phyloP scores from a whole-genome alignment of 75 land plant genomes.

The Cryptomeria japonica region DNA sequence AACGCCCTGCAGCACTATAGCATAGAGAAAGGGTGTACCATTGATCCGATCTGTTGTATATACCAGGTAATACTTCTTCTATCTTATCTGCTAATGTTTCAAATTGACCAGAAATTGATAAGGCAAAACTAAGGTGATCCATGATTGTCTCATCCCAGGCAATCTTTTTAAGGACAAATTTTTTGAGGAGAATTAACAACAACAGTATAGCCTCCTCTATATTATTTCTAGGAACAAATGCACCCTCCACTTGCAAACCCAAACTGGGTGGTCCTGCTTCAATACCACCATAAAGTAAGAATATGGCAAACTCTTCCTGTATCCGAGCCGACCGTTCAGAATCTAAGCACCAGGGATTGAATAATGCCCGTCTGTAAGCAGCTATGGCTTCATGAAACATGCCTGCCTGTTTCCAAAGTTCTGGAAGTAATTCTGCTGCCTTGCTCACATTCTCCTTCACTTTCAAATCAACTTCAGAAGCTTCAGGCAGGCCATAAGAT shows the following conservation, averaged over 20 bases:
- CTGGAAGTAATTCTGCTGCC: slow-evolving; percentile 66
- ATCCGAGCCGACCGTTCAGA: slow-evolving; percentile 36
- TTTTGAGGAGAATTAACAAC: slow-evolving; percentile 65
- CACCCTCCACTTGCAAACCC: slow-evolving; percentile 38
- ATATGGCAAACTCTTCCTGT: slow-evolving; percentile 71
- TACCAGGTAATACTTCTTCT: slow-evolving; percentile 73
- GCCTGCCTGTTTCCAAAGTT: slow-evolving; percentile 66
- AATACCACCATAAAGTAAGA: slow-evolving; percentile 72
- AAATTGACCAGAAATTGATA: slow-evolving; percentile 59
- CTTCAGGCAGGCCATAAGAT: slow-evolving; percentile 66
- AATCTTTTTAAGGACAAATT: slow-evolving; percentile 34
- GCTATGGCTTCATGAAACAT: slow-evolving; percentile 62
- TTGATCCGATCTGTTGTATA: slow-evolving; percentile 56
- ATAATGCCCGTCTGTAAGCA: slow-evolving; percentile 65
- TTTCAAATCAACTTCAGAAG: slow-evolving; percentile 55
- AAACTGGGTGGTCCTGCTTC: slow-evolving; percentile 54
- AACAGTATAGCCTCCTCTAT: slow-evolving; percentile 86
- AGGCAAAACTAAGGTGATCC: slow-evolving; percentile 81
- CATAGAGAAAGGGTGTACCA: slow-evolving; percentile 95
- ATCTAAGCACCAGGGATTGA: slow-evolving; percentile 73
- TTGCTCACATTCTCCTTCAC: slow-evolving; percentile 80
- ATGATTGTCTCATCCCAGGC: slow-evolving; percentile 78
- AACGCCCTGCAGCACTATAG: slow-evolving; percentile 60
- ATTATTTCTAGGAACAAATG: slow-evolving; percentile 51
- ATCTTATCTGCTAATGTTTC: slow-evolving; percentile 57